Evolutionary conservation across 1,284 basidiomycete genomes (phyloP).

Genomic region (Rhizopogon hawkerae): DNA sequence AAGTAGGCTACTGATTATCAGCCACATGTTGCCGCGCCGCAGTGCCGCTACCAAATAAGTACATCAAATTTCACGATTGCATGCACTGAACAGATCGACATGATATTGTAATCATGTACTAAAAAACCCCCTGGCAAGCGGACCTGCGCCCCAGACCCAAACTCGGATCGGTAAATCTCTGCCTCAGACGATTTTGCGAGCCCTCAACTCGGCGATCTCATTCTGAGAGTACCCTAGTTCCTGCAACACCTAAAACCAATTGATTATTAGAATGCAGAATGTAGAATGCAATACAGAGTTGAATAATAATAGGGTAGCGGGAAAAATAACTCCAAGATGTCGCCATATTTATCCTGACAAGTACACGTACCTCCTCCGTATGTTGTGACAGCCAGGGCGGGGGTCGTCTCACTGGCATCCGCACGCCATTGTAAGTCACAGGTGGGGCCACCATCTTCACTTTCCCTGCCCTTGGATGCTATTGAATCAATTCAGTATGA

Average conservation of each 20-base stretch:
- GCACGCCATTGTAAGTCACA: slow-evolving; percentile 79
- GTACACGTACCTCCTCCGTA: slow-evolving; percentile 58
- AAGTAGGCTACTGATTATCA: slow-evolving; percentile 4
- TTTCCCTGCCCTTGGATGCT: slow-evolving; percentile 74
- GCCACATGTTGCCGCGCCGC: slow-evolving; percentile 1
- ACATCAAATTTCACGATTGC: slow-evolving; percentile 1
- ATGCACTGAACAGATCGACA: background rate
- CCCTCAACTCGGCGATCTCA: slow-evolving; percentile 46
- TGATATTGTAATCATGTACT: background rate
- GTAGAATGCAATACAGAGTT: background rate
- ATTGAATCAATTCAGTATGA: slow-evolving; percentile 6
- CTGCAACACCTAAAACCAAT: slow-evolving; percentile 43
- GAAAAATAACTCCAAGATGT: slow-evolving; percentile 2
- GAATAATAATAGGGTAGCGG: background rate
- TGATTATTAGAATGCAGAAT: slow-evolving; percentile 4
- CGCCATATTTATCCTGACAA: background rate
- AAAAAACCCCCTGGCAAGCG: slow-evolving; percentile 1
- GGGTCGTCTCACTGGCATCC: slow-evolving; percentile 65
- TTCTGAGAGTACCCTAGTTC: slow-evolving; percentile 62
- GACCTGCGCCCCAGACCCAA: slow-evolving; percentile 16
- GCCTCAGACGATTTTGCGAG: slow-evolving; percentile 44
- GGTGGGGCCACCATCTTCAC: slow-evolving; percentile 84
- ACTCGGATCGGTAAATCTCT: slow-evolving; percentile 15
- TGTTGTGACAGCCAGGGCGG: slow-evolving; percentile 84
- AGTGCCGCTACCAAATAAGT: slow-evolving; percentile 3